Evolutionary conservation across 306 rosid species (phyloP).

Genomic region (Cicer cuneatum): DNA sequence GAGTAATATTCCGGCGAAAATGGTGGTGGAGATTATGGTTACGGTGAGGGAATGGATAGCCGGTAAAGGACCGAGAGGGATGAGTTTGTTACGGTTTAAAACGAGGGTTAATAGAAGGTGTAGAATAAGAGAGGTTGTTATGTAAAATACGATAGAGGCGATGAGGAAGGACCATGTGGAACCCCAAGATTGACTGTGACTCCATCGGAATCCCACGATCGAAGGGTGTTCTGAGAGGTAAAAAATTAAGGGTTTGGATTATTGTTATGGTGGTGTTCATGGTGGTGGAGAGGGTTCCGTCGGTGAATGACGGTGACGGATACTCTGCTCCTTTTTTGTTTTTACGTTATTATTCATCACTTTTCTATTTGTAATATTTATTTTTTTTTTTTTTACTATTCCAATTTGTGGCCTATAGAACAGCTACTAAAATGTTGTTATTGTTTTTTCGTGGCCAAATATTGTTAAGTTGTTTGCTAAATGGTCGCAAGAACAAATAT

Average conservation of each 20-base stretch:
- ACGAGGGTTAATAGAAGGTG: conserved; percentile 50
- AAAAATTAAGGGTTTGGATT: conserved; percentile 56
- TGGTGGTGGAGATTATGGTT: conserved; percentile 66
- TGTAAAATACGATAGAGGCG: conserved; percentile 61
- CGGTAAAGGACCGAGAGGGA: conserved; percentile 84
- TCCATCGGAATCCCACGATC: conserved; percentile 88
- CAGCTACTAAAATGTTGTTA: not conserved
- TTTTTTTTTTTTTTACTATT: not conserved
- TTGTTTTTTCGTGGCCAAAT: not conserved
- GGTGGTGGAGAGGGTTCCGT: conserved; percentile 15
- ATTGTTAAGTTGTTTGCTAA: not conserved
- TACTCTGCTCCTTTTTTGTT: not conserved
- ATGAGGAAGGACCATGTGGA: conserved; percentile 92
- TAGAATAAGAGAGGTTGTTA: conserved; percentile 56
- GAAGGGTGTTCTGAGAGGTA: conserved; percentile 91
- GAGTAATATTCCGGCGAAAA: conserved; percentile 73
- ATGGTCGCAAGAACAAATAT: not conserved
- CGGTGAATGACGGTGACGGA: conserved; percentile 40
- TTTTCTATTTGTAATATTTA: not conserved
- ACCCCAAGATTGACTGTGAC: conserved; percentile 72
- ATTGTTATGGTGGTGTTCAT: conserved; percentile 41
- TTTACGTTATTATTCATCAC: not conserved
- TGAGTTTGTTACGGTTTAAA: conserved; percentile 48
- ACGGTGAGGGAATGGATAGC: conserved; percentile 80
- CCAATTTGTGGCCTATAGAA: conserved; percentile 15